phyloP scores from a whole-genome alignment of 495 filamentous ascomycete genomes.

The Trichoderma parareesei region DNA sequence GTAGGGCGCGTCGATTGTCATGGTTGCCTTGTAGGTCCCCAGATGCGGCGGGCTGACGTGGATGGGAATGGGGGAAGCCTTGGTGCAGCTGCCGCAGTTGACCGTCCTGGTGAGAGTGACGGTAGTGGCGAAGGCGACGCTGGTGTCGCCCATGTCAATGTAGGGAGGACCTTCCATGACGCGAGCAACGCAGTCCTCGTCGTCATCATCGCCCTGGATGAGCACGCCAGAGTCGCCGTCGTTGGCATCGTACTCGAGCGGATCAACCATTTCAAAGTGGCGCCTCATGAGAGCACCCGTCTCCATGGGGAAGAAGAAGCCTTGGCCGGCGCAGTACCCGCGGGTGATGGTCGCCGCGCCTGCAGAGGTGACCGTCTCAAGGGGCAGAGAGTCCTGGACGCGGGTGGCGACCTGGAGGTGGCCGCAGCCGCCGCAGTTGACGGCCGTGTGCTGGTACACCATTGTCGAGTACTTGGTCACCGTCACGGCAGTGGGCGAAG shows the following conservation, averaged over 20 bases:
- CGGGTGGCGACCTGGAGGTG: not conserved
- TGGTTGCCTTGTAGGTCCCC: slow-evolving; percentile 1
- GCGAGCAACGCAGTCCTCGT: not conserved
- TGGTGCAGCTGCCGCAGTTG: slow-evolving; percentile 14
- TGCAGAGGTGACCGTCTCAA: too few relatives aligned
- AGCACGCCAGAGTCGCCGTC: not conserved
- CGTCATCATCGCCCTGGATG: not conserved
- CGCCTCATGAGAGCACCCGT: too few relatives aligned
- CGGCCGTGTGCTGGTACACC: not conserved
- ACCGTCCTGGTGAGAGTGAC: slow-evolving; percentile 7
- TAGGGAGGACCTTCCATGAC: not conserved
- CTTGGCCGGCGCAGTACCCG: too few relatives aligned
- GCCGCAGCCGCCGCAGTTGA: not conserved
- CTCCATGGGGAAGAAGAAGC: too few relatives aligned
- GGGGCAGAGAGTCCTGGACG: not conserved
- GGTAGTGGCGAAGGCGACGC: slow-evolving; percentile 14
- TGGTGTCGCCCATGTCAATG: slow-evolving; percentile 9
- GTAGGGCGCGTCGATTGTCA: slow-evolving; percentile 3
- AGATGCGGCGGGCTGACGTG: too few relatives aligned
- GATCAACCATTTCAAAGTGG: too few relatives aligned
- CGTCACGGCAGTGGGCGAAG: not conserved
- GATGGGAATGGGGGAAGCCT: not conserved
- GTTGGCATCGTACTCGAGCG: not conserved
- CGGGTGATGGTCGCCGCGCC: too few relatives aligned
- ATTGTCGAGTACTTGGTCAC: not conserved